phyloP scores from a whole-genome alignment of 805 yeast species.

The Candida vaughaniae region DNA sequence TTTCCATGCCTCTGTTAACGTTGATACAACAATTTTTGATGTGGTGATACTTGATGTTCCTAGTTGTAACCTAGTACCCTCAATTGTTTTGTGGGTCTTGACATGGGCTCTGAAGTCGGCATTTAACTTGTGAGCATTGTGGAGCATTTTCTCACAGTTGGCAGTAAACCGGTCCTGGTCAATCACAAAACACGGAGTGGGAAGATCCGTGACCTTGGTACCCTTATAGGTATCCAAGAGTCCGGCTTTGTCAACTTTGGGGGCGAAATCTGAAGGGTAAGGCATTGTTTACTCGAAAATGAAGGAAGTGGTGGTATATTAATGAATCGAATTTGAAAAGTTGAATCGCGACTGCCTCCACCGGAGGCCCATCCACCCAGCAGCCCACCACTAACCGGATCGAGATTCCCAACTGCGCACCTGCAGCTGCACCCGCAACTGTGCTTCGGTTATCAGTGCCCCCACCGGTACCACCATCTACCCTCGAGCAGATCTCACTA shows the following conservation, averaged over 20 bases:
- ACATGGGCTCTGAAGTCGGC: conserved; percentile 66
- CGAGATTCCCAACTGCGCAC: background rate
- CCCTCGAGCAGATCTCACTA: no score
- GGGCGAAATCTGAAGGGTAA: conserved; percentile 5
- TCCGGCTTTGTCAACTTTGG: conserved; percentile 14
- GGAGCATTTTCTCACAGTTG: conserved; percentile 53
- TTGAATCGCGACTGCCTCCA: no score
- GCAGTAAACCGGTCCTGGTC: conserved; percentile 36
- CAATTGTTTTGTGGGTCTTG: conserved; percentile 70
- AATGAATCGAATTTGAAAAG: background rate
- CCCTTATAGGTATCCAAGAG: conserved; percentile 37
- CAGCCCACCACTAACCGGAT: no score
- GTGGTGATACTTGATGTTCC: conserved; percentile 36
- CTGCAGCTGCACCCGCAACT: background rate
- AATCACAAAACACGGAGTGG: conserved; percentile 61
- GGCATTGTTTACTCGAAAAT: conserved; percentile 1
- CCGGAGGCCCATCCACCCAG: no score
- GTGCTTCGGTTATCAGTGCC: background rate
- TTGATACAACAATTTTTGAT: conserved; percentile 61
- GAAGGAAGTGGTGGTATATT: background rate
- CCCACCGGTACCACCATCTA: no score
- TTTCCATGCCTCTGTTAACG: conserved; percentile 64
- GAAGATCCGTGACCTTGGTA: conserved; percentile 42
- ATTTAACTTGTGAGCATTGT: conserved; percentile 36
- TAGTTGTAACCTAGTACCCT: conserved; percentile 56